phyloP scores from a whole-genome alignment of 2,329 filamentous ascomycete species.

The Aureobasidium leucospermi region DNA sequence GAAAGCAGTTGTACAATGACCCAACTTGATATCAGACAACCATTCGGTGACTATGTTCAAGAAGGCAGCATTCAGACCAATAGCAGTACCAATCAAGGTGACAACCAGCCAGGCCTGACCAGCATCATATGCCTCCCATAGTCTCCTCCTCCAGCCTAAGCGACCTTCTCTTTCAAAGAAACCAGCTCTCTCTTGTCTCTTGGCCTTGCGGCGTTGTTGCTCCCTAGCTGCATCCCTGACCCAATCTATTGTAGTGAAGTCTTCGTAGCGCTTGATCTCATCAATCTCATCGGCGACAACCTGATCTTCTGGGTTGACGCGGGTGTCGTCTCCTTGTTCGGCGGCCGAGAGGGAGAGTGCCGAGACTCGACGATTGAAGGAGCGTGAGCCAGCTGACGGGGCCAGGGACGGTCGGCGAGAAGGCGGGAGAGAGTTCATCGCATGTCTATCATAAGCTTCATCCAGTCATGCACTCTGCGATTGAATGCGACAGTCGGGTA shows the following conservation, averaged over 20 bases:
- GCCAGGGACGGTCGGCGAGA: conserved; percentile 42
- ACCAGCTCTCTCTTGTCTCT: conserved; percentile 63
- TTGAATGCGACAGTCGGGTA: background rate
- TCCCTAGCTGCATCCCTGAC: conserved; percentile 94
- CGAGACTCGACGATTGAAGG: conserved; percentile 61
- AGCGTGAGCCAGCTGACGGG: conserved; percentile 35
- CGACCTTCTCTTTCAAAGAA: conserved; percentile 63
- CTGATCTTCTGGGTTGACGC: conserved; percentile 52
- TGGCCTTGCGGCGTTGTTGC: conserved; percentile 70
- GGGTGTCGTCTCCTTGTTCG: conserved; percentile 54
- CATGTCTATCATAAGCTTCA: background rate
- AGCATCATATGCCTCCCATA: conserved; percentile 86
- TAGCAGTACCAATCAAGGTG: conserved; percentile 83
- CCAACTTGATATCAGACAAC: conserved; percentile 90
- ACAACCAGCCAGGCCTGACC: conserved; percentile 98
- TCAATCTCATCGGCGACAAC: conserved; percentile 90
- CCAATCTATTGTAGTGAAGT: conserved; percentile 99
- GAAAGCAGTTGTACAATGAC: conserved; percentile 91
- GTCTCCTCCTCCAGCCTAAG: conserved; percentile 70
- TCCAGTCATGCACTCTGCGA: background rate
- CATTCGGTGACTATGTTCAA: conserved; percentile 96
- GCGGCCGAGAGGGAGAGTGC: conserved; percentile 57
- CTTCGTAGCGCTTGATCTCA: conserved; percentile 95
- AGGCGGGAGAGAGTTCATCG: conserved; percentile 5
- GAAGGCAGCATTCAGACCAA: conserved; percentile 86